A percentile compares a stretch with the other conserved stretches of the same genome.
phyloP scores from a whole-genome alignment of 331 rosid genomes.

The Rosa hybrid region DNA sequence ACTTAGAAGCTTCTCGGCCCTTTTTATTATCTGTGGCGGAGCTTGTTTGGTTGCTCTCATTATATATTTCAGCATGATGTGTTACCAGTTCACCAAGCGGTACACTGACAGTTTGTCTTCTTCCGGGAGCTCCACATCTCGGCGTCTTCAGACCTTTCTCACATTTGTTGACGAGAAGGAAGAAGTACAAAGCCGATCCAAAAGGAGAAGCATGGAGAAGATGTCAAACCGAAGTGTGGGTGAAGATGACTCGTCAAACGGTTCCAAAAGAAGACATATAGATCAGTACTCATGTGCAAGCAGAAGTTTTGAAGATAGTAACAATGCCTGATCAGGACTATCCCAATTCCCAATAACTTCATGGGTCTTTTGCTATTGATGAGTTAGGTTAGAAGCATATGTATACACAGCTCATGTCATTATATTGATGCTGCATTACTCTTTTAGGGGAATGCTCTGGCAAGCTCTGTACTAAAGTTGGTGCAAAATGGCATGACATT shows the following conservation, averaged over 20 bases:
- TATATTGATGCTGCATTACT: background rate
- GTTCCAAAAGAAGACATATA: slow-evolving; percentile 35
- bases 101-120: background rate
- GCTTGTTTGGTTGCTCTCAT: slow-evolving; percentile 62
- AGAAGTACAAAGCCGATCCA: slow-evolving; percentile 47
- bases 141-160: slow-evolving; percentile 58
- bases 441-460: background rate
- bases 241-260: slow-evolving; percentile 37
- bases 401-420: background rate
- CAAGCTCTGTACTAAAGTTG: background rate
- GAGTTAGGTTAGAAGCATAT: background rate
- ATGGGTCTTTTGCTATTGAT: background rate
- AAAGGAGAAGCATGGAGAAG: slow-evolving; percentile 62
- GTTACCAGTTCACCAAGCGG: slow-evolving; percentile 54
- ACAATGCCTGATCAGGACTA: slow-evolving; percentile 13
- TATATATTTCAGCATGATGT: slow-evolving; percentile 37
- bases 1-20: slow-evolving; percentile 76
- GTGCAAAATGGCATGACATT: background rate
- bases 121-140: slow-evolving; percentile 26
- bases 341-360: background rate
- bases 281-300: slow-evolving; percentile 10
- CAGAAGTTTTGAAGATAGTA: background rate
- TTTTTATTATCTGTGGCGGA: slow-evolving; percentile 56
- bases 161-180: slow-evolving; percentile 75
- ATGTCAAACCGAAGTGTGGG: slow-evolving; percentile 41